A percentile compares a stretch with the other conserved stretches of the same genome.
These are phyloP conservation scores for Aspergillus clavatus DNA, from an alignment of 2,329 filamentous ascomycete genomes.

Conservation along the genomic window DNA sequence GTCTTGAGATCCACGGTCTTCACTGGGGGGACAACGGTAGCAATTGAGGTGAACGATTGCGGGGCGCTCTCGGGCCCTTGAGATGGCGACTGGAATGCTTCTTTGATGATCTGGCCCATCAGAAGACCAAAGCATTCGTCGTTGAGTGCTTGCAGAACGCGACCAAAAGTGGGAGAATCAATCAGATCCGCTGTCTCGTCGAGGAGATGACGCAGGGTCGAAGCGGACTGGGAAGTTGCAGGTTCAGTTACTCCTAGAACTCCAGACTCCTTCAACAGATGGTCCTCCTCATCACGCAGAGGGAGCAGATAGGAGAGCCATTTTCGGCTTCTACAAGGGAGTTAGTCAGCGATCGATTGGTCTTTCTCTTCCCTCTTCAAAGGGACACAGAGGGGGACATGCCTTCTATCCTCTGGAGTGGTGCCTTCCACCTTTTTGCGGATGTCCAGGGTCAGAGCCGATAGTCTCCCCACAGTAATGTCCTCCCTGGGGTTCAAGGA, in stretches of 20 bases:
- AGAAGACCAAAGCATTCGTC: conserved; percentile 82
- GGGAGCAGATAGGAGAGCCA: conserved; percentile 87
- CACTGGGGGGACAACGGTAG: conserved; percentile 35
- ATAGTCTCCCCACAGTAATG: conserved; percentile 73
- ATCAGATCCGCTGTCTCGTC: conserved; percentile 95
- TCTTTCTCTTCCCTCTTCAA: too few species aligned
- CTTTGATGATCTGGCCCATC: conserved; percentile 71
- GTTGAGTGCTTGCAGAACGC: conserved; percentile 79
- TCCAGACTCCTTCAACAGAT: conserved; percentile 80
- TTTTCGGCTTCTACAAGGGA: conserved; percentile 47
- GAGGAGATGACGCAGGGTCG: conserved; percentile 71
- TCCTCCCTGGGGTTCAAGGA: conserved; percentile 82
- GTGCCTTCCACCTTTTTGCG: conserved; percentile 78
- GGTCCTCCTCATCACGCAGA: conserved; percentile 69
- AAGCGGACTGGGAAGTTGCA: conserved; percentile 32
- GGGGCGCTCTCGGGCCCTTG: conserved; percentile 42
- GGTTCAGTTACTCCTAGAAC: conserved; percentile 50
- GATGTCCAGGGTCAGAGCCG: conserved; percentile 75
- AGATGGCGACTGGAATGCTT: conserved; percentile 62
- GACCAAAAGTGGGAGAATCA: conserved; percentile 85
- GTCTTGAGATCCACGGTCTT: conserved; percentile 46
- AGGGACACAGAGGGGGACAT: conserved; percentile 15
- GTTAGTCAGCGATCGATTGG: conserved; percentile 14
- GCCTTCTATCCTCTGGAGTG: conserved; percentile 59
- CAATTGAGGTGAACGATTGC: conserved; percentile 39